Evolutionary conservation across 305 asterid species (phyloP).

Genomic region (Fraxinus floribunda): DNA sequence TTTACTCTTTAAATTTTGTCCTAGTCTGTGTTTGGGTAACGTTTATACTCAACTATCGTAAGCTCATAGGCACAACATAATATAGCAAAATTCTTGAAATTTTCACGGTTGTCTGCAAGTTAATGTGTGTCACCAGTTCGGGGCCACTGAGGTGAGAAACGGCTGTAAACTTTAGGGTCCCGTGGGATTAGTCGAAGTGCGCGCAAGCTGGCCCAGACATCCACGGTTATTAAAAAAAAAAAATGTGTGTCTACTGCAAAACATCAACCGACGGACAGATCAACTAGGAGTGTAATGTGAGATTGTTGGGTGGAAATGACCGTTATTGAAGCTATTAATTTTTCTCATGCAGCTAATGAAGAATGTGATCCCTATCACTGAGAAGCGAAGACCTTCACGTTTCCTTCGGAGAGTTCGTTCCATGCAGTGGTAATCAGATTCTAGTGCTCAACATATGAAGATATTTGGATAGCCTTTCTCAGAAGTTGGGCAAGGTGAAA

Average conservation of each 20-base stretch:
- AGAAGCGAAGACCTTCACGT: conserved; percentile 61
- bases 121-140: too few relatives aligned
- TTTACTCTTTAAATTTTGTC: not conserved
- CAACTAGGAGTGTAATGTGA: not conserved
- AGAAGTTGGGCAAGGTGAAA: conserved; percentile 23
- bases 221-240: too few relatives aligned
- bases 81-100: not conserved
- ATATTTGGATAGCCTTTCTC: conserved; percentile 18
- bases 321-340: conserved; percentile 20
- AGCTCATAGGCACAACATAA: not conserved
- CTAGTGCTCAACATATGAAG: conserved; percentile 11
- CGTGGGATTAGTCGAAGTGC: too few relatives aligned
- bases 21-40: not conserved
- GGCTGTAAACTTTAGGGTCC: too few relatives aligned
- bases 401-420: conserved; percentile 56
- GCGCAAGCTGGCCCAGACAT: too few relatives aligned
- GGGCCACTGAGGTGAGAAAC: too few relatives aligned
- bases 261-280: not conserved
- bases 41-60: not conserved
- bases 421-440: conserved; percentile 46
- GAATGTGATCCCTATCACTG: conserved; percentile 74
- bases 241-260: not conserved
- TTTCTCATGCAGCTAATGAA: conserved; percentile 67
- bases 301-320: not conserved
- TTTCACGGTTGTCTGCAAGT: not conserved